Conservation (phyloP, 768 basidiomycete species). For the Boletus insuetus region DNA sequence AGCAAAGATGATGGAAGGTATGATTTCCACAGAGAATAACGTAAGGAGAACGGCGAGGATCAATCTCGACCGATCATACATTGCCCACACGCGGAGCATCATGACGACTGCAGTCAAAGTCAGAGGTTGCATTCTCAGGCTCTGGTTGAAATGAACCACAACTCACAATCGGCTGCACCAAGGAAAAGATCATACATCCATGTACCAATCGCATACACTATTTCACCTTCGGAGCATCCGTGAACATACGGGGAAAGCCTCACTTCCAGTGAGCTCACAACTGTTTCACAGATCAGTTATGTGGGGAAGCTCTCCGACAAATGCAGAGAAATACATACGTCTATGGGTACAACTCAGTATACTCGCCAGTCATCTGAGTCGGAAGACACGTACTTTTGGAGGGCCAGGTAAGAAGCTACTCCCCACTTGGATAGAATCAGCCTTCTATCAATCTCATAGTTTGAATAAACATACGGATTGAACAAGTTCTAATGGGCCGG, state of each 20-base stretch:
- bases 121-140: neutral
- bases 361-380: neutral
- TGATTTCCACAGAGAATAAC: too few species aligned
- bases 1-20: too few species aligned
- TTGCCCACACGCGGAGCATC: neutral
- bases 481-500: neutral
- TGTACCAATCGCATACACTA: neutral
- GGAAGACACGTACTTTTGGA: neutral
- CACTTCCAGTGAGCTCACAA: neutral
- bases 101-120: neutral
- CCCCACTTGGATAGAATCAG: neutral
- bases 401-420: neutral
- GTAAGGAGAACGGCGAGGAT: too few species aligned
- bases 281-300: neutral
- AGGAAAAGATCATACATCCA: neutral
- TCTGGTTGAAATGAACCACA: neutral
- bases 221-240: neutral
- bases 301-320: neutral
- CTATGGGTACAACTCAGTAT: neutral
- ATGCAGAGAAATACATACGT: neutral
- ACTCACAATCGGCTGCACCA: slow-evolving; percentile 3
- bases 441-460: neutral
- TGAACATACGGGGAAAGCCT: neutral
- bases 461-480: neutral
- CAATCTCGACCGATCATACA: too few species aligned